Evolutionary conservation across 2,329 filamentous ascomycete genomes (phyloP), one percentile per base, ranked within the genome.

Genomic region (Ceratocystis destructans): DNA sequence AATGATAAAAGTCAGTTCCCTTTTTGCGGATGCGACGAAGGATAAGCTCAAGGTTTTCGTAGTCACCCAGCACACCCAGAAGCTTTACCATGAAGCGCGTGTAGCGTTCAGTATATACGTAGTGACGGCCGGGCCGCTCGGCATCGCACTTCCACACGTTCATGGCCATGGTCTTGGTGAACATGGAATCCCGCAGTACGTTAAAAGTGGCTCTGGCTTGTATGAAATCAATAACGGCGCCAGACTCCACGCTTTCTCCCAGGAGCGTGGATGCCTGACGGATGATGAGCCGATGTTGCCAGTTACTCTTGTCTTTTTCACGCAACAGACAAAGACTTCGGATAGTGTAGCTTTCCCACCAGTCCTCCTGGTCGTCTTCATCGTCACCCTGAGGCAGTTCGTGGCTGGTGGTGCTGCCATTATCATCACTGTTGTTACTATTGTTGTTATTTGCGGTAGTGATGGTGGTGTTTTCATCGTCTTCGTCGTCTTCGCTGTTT

Each of bases 61-160:
- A 84, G 71, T 96, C 91, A 64, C 85, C 83, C 70, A 92, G 82
- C 63, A 89, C 83, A 53, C 87, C 83, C 5, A 96, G 79, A 6
- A 96, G 79, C 65, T 83, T 80, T 12, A 90, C 84, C 75, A 95
- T 90, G 72, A 94, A 94, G 20, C 86, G 85, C 1, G 90, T 87
- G 72, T 96, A 96, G 69, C 88, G 86, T 62, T 89, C 86, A 0
- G 90, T 96, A 73, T 94, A 96, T 46, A 96, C 90, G 72, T 96
- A 94, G 74, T 96, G 92, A 20, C 92, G 84, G 0, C 92, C 92
- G 0, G 90, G 81, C 1, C 83, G 79, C 71, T 96, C 92, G 61
- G 89, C 86, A 70, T 96, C 92, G 46, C 92, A 94, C 71, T 92
- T 93, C 92, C 92, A 96, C 3, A 96, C 90, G 72, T 95, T 93